phyloP scores from a whole-genome alignment of 345 rosid species.

The Anacardium occidentale region DNA sequence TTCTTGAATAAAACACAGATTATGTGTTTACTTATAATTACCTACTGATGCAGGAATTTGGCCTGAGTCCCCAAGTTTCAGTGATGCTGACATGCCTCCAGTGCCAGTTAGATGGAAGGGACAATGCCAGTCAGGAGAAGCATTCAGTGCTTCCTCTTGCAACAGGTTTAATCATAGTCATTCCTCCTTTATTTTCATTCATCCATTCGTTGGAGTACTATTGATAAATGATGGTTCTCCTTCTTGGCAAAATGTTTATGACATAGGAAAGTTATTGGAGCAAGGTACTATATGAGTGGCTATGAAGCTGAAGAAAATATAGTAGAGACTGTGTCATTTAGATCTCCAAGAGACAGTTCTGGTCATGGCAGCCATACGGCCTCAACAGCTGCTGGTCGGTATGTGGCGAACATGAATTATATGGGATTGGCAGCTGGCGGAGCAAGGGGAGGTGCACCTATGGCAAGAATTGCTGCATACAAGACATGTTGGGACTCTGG shows the following conservation, averaged over 20 bases:
- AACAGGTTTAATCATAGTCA: constrained; percentile 34
- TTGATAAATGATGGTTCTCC: not conserved
- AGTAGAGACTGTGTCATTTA: constrained; percentile 28
- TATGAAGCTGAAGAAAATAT: constrained; percentile 52
- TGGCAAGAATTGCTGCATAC: constrained; percentile 57
- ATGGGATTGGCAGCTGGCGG: constrained; percentile 50
- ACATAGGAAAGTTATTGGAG: constrained; percentile 55
- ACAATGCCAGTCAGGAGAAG: constrained; percentile 49
- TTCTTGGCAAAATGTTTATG: constrained; percentile 3
- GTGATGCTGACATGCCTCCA: constrained; percentile 42
- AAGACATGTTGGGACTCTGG: constrained; percentile 56
- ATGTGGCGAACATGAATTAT: constrained; percentile 43
- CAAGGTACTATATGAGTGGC: constrained; percentile 48
- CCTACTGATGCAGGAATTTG: constrained; percentile 42
- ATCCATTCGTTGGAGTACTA: not conserved
- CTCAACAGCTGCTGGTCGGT: constrained; percentile 56
- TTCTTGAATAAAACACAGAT: not conserved
- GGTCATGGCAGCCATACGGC: constrained; percentile 66
- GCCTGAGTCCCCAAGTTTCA: constrained; percentile 59
- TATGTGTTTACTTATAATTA: not conserved
- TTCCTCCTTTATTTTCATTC: not conserved
- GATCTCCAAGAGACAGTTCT: constrained; percentile 53
- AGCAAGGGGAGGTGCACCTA: constrained; percentile 61
- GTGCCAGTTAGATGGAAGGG: constrained; percentile 52
- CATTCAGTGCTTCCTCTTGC: constrained; percentile 47